phyloP scores from a whole-genome alignment of 495 filamentous ascomycete species.

The Letharia columbiana region DNA sequence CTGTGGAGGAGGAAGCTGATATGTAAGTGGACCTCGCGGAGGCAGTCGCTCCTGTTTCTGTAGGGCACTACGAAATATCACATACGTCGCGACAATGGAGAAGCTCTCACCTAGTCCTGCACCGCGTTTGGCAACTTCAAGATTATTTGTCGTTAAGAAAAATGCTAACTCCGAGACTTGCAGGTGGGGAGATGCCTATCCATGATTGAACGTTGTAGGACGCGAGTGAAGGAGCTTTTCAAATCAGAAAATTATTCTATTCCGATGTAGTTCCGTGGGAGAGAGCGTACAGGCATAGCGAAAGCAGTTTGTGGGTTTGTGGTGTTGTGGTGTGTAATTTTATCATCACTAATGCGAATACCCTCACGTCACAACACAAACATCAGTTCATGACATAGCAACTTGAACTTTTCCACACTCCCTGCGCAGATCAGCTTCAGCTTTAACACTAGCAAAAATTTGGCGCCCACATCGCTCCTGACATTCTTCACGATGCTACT shows the following conservation, averaged over 20 bases:
- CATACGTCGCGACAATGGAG: not conserved
- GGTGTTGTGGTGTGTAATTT: not conserved
- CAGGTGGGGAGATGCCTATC: conserved; percentile 40
- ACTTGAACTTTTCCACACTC: not conserved
- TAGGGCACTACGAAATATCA: not conserved
- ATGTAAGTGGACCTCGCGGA: conserved; percentile 24
- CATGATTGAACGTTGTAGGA: conserved; percentile 1
- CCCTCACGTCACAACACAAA: not conserved
- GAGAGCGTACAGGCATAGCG: not conserved
- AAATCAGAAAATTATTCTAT: not conserved
- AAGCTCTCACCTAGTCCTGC: not conserved
- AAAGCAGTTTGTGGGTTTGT: not conserved
- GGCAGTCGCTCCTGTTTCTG: not conserved
- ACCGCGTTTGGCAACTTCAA: not conserved
- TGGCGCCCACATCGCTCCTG: not conserved
- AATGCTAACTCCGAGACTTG: not conserved
- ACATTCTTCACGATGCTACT: not conserved
- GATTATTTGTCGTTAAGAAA: not conserved
- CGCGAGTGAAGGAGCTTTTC: not conserved
- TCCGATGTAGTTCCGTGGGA: conserved; percentile 1
- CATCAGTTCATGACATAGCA: not conserved
- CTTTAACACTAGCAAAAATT: not conserved
- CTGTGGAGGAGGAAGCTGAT: conserved; percentile 45
- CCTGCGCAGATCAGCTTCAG: not conserved
- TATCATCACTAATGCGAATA: not conserved